phyloP scores from a whole-genome alignment of 1,284 basidiomycete species.

The Ustilago xerochloae region DNA sequence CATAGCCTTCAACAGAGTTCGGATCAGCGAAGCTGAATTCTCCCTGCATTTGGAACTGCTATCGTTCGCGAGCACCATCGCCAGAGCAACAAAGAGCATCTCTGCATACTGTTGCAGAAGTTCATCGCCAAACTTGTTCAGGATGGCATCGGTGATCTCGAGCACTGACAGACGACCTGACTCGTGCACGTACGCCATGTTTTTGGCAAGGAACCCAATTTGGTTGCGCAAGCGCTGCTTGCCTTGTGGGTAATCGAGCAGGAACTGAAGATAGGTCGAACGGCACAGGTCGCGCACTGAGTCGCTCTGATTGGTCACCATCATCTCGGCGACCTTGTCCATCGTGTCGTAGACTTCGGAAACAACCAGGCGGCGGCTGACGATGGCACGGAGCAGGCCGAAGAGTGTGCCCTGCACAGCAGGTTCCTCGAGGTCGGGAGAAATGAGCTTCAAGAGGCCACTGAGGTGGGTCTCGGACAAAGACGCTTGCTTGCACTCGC shows the following conservation, averaged over 20 bases:
- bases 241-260: conserved; percentile 97
- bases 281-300: conserved; percentile 93
- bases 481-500: conserved; percentile 74
- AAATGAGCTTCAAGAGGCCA: conserved; percentile 84
- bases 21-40: conserved; percentile 85
- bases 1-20: conserved; percentile 78
- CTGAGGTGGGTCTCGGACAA: conserved; percentile 89
- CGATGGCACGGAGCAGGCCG: conserved; percentile 88
- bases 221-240: conserved; percentile 86
- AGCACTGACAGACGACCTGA: conserved; percentile 90
- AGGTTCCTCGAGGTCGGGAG: conserved; percentile 93
- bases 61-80: conserved; percentile 94
- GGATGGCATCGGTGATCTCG: conserved; percentile 84
- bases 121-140: conserved; percentile 84
- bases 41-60: conserved; percentile 87
- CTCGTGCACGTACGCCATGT: conserved; percentile 90
- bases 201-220: conserved; percentile 92
- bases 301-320: conserved; percentile 91
- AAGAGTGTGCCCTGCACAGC: conserved; percentile 85
- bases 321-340: conserved; percentile 91
- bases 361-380: conserved; percentile 88
- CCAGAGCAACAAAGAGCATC: conserved; percentile 88
- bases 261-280: conserved; percentile 88
- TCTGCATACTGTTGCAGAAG: conserved; percentile 86
- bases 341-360: conserved; percentile 98